These are phyloP conservation scores for Clitoria ternatea DNA, from an alignment of 306 rosid genomes.

Conservation along the genomic window DNA sequence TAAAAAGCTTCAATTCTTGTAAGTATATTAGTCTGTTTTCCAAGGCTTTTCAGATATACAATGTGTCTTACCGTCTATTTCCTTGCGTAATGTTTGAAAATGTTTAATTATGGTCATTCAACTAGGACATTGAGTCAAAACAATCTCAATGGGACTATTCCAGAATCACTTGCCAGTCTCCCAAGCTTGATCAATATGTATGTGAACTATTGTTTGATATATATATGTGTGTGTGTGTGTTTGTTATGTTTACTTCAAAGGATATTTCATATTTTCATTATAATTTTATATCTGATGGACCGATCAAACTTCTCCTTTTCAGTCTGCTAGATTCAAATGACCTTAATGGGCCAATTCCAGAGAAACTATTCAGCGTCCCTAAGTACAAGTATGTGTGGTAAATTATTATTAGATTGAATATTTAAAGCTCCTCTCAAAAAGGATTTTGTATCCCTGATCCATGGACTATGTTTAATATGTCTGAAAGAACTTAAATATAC, in stretches of 20 bases:
- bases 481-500: not conserved
- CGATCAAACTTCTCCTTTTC: slow-evolving; percentile 36
- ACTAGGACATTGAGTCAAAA: slow-evolving; percentile 77
- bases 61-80: slow-evolving; percentile 12
- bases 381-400: slow-evolving; percentile 60
- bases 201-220: slow-evolving; percentile 27
- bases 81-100: slow-evolving; percentile 13
- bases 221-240: not conserved
- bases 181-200: slow-evolving; percentile 64
- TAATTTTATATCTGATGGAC: slow-evolving; percentile 31
- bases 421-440: not conserved
- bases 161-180: slow-evolving; percentile 63
- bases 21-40: slow-evolving; percentile 38
- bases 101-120: slow-evolving; percentile 24
- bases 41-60: slow-evolving; percentile 11
- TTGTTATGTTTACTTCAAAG: not conserved
- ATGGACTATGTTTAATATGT: not conserved
- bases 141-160: slow-evolving; percentile 66
- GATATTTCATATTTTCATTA: slow-evolving; percentile 10
- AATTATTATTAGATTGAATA: not conserved
- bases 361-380: slow-evolving; percentile 47
- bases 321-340: slow-evolving; percentile 68
- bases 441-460: not conserved
- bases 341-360: slow-evolving; percentile 69
- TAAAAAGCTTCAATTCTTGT: slow-evolving; percentile 74